Conservation (phyloP, 345 rosid species). For the Sonneratia caseolaris region DNA sequence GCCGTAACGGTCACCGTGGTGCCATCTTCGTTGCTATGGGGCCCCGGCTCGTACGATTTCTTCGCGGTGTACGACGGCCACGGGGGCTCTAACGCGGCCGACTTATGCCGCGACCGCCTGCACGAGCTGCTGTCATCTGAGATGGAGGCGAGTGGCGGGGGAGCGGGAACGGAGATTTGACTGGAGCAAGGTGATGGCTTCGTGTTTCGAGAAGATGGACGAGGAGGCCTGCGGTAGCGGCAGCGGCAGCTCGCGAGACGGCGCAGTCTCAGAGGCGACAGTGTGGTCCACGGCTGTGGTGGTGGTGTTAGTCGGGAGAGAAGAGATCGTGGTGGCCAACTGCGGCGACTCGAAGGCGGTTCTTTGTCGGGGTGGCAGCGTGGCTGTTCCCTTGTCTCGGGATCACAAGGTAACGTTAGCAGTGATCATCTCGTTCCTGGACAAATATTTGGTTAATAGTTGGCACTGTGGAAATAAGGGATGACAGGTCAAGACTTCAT, state of each 20-base stretch:
- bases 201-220: constrained; percentile 29
- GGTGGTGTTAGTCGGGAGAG: constrained; percentile 20
- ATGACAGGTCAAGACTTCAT: background rate
- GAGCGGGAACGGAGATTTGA: constrained; percentile 5
- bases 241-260: no score
- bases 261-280: background rate
- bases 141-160: constrained; percentile 13
- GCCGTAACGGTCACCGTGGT: constrained; percentile 17
- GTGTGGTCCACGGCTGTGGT: constrained; percentile 28
- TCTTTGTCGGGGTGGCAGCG: constrained; percentile 19
- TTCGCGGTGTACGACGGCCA: constrained; percentile 35
- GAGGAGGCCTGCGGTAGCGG: constrained; percentile 16
- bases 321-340: constrained; percentile 31
- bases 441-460: no score
- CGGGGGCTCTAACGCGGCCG: constrained; percentile 19
- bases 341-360: constrained; percentile 37
- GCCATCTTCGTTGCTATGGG: constrained; percentile 8
- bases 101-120: constrained; percentile 22
- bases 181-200: constrained; percentile 29
- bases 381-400: constrained; percentile 19
- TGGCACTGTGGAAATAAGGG: no score
- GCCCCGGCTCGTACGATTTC: constrained; percentile 17
- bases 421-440: no score
- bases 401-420: constrained; percentile 24
- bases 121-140: constrained; percentile 23